Conservation (phyloP, 371 early-diverging fungal genomes). For the Rhizopus sp. region DNA sequence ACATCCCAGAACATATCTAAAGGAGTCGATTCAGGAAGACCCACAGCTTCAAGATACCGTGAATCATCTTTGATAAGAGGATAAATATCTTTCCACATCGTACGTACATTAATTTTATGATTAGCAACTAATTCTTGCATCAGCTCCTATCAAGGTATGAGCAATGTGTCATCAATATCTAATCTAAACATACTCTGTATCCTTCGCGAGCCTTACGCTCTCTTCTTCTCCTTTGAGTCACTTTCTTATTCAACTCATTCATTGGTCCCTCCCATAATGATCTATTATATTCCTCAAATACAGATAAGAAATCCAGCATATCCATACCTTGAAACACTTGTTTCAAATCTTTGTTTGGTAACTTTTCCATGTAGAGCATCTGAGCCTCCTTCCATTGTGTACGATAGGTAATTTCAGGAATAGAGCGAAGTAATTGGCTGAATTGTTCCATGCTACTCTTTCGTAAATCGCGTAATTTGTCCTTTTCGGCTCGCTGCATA, state of each 20-base stretch:
- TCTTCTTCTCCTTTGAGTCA: constrained; percentile 47
- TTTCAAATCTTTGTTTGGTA: constrained; percentile 53
- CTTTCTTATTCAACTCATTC: constrained; percentile 36
- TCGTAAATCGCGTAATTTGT: constrained; percentile 61
- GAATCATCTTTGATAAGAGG: constrained; percentile 72
- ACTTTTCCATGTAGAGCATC: constrained; percentile 31
- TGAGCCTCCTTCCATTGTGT: constrained; percentile 77
- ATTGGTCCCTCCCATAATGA: constrained; percentile 65
- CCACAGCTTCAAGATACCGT: constrained; percentile 75
- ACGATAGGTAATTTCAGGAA: constrained; percentile 63
- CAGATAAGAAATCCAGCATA: constrained; percentile 75
- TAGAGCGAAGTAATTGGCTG: constrained; percentile 50
- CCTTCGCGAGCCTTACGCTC: constrained; percentile 75
- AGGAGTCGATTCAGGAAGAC: constrained; percentile 84
- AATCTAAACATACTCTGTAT: constrained; percentile 44
- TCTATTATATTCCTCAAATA: constrained; percentile 79
- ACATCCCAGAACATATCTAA: constrained; percentile 92
- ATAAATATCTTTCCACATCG: constrained; percentile 86
- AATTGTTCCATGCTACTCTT: constrained; percentile 70
- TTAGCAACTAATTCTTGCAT: constrained; percentile 57
- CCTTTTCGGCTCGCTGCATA: constrained; percentile 60
- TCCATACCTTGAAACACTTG: constrained; percentile 73
- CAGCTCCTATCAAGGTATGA: constrained; percentile 40
- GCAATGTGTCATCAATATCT: background rate
- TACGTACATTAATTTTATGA: constrained; percentile 65